Conservation (phyloP, 176 grass and related monocot species). For the Elymus sibiricus region DNA sequence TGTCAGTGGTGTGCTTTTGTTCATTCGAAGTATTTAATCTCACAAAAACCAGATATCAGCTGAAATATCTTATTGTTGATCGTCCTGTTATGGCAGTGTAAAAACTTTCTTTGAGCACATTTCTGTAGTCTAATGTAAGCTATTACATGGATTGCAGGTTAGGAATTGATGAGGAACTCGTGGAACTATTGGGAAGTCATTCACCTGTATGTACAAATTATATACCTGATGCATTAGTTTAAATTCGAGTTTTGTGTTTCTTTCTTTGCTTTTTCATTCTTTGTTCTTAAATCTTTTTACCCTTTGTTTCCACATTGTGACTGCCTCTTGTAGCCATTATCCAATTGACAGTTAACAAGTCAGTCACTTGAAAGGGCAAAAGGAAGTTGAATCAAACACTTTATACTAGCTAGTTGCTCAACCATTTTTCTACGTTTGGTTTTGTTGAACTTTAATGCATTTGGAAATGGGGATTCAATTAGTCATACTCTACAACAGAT, state of each 20-base stretch:
- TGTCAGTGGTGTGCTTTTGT: not conserved
- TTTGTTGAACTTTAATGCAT: not conserved
- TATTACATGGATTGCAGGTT: constrained; percentile 40
- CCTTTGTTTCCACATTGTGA: not conserved
- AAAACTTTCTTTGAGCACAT: not conserved
- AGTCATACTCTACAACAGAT: not conserved
- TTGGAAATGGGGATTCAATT: not conserved
- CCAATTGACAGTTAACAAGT: not conserved
- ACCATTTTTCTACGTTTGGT: not conserved
- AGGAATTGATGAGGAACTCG: constrained; percentile 96
- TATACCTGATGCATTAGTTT: not conserved
- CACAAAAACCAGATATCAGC: not conserved
- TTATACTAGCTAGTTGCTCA: not conserved
- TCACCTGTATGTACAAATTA: constrained; percentile 59
- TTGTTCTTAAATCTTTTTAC: not conserved
- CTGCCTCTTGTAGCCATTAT: not conserved
- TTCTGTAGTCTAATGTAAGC: constrained; percentile 21
- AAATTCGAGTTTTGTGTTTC: not conserved
- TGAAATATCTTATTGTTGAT: not conserved
- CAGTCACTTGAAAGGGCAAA: not conserved
- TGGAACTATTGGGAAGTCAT: constrained; percentile 55
- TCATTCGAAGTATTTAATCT: not conserved
- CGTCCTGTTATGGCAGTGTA: not conserved
- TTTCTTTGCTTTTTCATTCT: not conserved
- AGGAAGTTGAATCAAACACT: not conserved